phyloP scores from a whole-genome alignment of 179 eudicot genomes.

The Actinidia polygama region DNA sequence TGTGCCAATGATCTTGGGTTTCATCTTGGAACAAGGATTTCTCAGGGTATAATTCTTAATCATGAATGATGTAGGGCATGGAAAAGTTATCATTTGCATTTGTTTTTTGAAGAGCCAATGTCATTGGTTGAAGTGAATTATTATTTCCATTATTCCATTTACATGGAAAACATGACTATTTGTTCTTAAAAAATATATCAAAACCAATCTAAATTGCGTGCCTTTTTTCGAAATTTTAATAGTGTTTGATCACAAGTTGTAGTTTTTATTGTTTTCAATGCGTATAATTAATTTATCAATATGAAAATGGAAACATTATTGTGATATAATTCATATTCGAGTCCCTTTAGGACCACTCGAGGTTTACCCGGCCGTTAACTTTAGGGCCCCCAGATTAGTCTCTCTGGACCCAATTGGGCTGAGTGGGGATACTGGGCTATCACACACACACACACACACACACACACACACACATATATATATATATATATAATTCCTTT shows the following conservation, averaged over 20 bases:
- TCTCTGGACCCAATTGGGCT: too few species aligned
- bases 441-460: too few species aligned
- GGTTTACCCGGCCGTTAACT: too few species aligned
- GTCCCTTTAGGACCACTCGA: too few species aligned
- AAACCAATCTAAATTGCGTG: not conserved
- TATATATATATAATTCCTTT: too few species aligned
- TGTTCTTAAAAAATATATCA: not conserved
- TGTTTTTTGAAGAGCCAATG: not conserved
- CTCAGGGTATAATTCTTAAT: conserved; percentile 55
- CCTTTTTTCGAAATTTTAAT: not conserved
- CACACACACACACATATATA: too few species aligned
- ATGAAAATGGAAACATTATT: not conserved
- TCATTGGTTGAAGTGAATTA: not conserved
- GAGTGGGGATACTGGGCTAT: too few species aligned
- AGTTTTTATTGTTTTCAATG: not conserved
- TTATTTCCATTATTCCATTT: not conserved
- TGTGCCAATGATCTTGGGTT: conserved; percentile 91
- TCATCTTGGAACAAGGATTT: conserved; percentile 92
- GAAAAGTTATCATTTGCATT: not conserved
- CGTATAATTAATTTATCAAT: not conserved
- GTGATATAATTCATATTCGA: too few species aligned
- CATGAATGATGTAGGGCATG: conserved; percentile 11
- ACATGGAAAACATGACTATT: not conserved
- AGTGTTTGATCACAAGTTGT: too few species aligned
- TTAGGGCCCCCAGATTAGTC: too few species aligned